These are phyloP conservation scores for Nannizziopsis barbatae DNA, from an alignment of 2,329 filamentous ascomycete species.

Conservation along the genomic window DNA sequence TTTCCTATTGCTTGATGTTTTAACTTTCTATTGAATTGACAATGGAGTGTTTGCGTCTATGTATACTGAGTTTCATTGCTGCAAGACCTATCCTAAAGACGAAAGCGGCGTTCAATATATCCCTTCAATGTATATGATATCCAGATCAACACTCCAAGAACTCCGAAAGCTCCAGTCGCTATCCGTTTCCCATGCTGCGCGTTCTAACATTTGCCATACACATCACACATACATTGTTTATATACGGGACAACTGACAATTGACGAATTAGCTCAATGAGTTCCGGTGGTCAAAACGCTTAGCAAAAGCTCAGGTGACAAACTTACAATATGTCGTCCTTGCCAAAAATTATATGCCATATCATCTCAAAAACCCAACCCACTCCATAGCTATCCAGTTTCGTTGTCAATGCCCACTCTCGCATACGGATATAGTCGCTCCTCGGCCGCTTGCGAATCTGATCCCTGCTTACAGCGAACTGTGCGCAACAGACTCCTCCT, in stretches of 20 bases:
- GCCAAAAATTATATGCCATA: constrained; percentile 51
- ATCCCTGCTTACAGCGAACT: constrained; percentile 42
- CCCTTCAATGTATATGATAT: not conserved
- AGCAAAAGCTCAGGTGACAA: not conserved
- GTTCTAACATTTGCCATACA: constrained; percentile 8
- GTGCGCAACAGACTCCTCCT: constrained; percentile 45
- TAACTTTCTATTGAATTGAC: too few relatives aligned
- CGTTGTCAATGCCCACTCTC: constrained; percentile 51
- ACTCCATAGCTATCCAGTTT: constrained; percentile 44
- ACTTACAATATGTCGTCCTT: constrained; percentile 32
- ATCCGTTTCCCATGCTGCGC: not conserved
- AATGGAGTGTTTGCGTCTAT: too few relatives aligned
- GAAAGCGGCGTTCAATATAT: too few relatives aligned
- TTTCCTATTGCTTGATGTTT: too few relatives aligned
- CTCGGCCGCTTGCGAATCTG: constrained; percentile 37
- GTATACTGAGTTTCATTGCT: too few relatives aligned
- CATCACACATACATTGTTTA: constrained; percentile 10
- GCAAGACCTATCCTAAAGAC: too few relatives aligned
- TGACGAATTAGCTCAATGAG: not conserved
- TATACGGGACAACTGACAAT: constrained; percentile 8
- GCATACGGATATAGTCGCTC: constrained; percentile 45
- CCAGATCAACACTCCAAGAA: not conserved
- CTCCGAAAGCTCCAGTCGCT: not conserved
- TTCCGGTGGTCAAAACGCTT: not conserved
- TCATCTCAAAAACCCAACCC: constrained; percentile 52